Evolutionary conservation across 2,329 filamentous ascomycete genomes (phyloP).

Genomic region (Dothidotthia symphoricarpi): DNA sequence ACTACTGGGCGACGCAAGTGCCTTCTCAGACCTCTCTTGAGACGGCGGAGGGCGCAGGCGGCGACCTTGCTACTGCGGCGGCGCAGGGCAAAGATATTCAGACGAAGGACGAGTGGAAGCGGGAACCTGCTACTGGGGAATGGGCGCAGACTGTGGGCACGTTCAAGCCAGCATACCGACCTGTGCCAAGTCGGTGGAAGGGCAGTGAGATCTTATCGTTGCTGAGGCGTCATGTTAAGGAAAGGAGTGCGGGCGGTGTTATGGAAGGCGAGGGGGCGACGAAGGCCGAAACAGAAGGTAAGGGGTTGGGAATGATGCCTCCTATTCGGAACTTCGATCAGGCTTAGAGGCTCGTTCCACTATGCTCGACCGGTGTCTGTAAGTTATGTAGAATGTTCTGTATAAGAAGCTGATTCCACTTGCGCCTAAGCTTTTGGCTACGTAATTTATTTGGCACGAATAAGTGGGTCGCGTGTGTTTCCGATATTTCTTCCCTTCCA

Average conservation of each 20-base stretch:
- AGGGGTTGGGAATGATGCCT: slow-evolving; percentile 52
- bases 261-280: slow-evolving; percentile 36
- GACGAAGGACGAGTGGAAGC: slow-evolving; percentile 50
- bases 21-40: slow-evolving; percentile 59
- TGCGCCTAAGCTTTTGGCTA: too few relatives aligned
- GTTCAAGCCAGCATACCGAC: slow-evolving; percentile 89
- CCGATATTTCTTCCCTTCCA: too few relatives aligned
- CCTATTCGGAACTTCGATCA: slow-evolving; percentile 50
- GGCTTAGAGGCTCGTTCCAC: neutral
- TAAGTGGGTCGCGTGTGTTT: too few relatives aligned
- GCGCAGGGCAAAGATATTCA: slow-evolving; percentile 49
- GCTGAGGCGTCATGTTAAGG: slow-evolving; percentile 77
- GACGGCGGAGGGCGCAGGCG: slow-evolving; percentile 54
- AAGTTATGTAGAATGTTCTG: neutral
- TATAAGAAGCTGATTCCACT: neutral
- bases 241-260: slow-evolving; percentile 63
- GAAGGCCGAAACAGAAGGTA: slow-evolving; percentile 34
- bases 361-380: neutral
- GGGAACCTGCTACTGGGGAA: slow-evolving; percentile 65
- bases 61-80: slow-evolving; percentile 44
- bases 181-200: slow-evolving; percentile 82
- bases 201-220: slow-evolving; percentile 74
- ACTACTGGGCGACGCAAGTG: slow-evolving; percentile 98
- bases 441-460: too few relatives aligned
- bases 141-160: slow-evolving; percentile 96